phyloP scores from a whole-genome alignment of 129 eudicot species.

The Flaveria brownii region DNA sequence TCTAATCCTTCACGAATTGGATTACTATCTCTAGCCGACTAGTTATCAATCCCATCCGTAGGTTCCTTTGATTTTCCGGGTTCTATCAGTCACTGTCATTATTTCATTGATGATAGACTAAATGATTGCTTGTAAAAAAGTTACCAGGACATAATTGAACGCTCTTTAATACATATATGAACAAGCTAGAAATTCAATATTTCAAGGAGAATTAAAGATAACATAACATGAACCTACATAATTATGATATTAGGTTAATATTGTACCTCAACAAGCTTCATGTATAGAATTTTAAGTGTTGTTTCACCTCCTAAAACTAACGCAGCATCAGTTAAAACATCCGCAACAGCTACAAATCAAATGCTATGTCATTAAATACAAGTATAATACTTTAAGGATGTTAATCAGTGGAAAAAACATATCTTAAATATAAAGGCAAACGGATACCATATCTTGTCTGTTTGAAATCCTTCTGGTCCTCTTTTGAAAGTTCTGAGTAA shows the following conservation, averaged over 20 bases:
- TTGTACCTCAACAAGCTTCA: conserved; percentile 91
- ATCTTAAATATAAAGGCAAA: conserved; percentile 11
- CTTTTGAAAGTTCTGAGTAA: conserved; percentile 82
- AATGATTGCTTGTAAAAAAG: conserved; percentile 4
- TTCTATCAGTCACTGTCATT: background rate
- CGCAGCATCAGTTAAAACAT: conserved; percentile 96
- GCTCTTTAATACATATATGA: background rate
- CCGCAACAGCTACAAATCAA: conserved; percentile 86
- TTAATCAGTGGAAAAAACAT: background rate
- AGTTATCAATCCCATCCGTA: too few species aligned
- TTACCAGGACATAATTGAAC: background rate
- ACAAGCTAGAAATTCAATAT: background rate
- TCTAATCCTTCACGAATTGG: too few species aligned
- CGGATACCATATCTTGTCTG: conserved; percentile 92
- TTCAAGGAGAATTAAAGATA: conserved; percentile 10
- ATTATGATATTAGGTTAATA: conserved; percentile 17
- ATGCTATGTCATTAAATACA: conserved; percentile 27
- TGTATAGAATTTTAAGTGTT: conserved; percentile 77
- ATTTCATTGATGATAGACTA: background rate
- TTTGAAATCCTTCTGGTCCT: conserved; percentile 95
- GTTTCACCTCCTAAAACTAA: conserved; percentile 94
- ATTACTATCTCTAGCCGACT: too few species aligned
- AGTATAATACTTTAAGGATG: conserved; percentile 19
- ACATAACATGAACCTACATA: background rate
- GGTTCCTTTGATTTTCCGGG: too few species aligned